phyloP scores from a whole-genome alignment of 2,329 filamentous ascomycete species.

The Trichoderma aggressivum region DNA sequence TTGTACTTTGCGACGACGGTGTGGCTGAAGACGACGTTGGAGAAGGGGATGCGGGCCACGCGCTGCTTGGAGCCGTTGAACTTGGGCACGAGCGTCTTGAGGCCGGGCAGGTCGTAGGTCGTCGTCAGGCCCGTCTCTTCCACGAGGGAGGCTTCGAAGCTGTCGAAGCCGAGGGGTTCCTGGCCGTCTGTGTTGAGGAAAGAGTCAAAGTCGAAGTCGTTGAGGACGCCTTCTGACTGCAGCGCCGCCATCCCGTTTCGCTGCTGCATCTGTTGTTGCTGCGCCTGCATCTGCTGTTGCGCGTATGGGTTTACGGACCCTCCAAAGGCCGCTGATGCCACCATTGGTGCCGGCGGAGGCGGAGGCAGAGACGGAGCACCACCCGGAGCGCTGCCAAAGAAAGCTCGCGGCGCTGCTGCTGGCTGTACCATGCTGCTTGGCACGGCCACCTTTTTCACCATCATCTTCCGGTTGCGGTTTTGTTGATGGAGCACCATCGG shows the following conservation, averaged over 20 bases:
- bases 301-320: neutral
- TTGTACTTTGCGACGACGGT: conserved; percentile 60
- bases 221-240: neutral
- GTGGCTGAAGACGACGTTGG: conserved; percentile 51
- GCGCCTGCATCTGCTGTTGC: neutral
- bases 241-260: neutral
- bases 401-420: neutral
- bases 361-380: neutral
- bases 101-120: conserved; percentile 57
- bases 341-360: neutral
- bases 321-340: neutral
- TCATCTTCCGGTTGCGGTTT: neutral
- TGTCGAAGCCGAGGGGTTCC: neutral
- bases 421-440: neutral
- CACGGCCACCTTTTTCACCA: neutral
- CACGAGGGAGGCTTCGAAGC: conserved; percentile 45
- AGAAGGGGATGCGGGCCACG: conserved; percentile 53
- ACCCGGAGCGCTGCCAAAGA: neutral
- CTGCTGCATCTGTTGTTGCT: neutral
- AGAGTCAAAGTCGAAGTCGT: neutral
- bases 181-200: neutral
- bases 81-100: conserved; percentile 54
- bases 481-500: neutral
- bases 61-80: conserved; percentile 55
- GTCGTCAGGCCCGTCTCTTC: conserved; percentile 59